Conservation (phyloP, 768 basidiomycete species). For the Crucibulum laeve region DNA sequence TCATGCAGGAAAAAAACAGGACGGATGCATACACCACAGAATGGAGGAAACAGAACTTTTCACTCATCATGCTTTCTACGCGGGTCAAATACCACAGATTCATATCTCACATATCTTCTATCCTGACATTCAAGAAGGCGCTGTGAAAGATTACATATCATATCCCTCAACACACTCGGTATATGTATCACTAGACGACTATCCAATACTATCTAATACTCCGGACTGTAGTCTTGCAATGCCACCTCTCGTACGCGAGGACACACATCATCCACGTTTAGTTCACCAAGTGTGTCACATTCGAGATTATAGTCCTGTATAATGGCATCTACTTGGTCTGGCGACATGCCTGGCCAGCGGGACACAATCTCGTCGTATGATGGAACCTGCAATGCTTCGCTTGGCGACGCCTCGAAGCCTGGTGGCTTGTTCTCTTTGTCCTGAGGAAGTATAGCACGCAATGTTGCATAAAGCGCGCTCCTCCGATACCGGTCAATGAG, state of each 20-base stretch:
- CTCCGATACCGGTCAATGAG: constrained; percentile 64
- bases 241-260: constrained; percentile 62
- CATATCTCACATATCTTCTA: constrained; percentile 23
- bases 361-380: constrained; percentile 56
- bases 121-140: constrained; percentile 17
- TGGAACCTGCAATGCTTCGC: constrained; percentile 56
- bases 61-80: constrained; percentile 52
- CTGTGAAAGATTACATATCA: constrained; percentile 9
- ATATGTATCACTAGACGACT: no score
- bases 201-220: constrained; percentile 1
- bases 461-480: constrained; percentile 72
- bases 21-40: constrained; percentile 59
- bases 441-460: constrained; percentile 47
- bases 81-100: constrained; percentile 49
- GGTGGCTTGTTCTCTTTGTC: constrained; percentile 33
- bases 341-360: constrained; percentile 71
- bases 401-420: constrained; percentile 52
- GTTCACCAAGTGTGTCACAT: constrained; percentile 50
- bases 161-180: no score
- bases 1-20: constrained; percentile 57
- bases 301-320: constrained; percentile 59
- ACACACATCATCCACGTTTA: constrained; percentile 59
- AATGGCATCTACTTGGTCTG: constrained; percentile 58
- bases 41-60: constrained; percentile 61
- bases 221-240: constrained; percentile 21